phyloP scores from a whole-genome alignment of 495 filamentous ascomycete species.

The Filosporella fistucella region DNA sequence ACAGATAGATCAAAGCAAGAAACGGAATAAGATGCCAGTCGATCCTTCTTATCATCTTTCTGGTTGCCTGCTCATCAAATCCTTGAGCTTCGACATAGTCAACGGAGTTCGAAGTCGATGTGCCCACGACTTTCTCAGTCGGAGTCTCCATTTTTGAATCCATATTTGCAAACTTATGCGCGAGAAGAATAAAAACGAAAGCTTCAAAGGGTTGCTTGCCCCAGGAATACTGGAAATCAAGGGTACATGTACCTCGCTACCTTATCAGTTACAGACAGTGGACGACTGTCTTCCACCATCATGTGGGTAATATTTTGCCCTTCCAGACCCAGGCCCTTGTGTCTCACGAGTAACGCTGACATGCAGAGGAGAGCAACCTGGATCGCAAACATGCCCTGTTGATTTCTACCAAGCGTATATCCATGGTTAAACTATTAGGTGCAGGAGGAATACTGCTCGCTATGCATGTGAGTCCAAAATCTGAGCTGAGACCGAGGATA shows the following conservation, averaged over 20 bases:
- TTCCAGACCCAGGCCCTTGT: background rate
- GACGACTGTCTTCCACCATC: background rate
- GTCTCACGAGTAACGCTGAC: slow-evolving; percentile 1
- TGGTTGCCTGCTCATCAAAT: slow-evolving; percentile 21
- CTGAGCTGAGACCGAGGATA: too few relatives aligned
- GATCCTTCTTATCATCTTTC: slow-evolving; percentile 40
- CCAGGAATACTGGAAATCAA: background rate
- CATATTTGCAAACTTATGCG: background rate
- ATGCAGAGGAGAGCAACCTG: background rate
- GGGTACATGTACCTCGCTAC: background rate
- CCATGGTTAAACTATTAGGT: too few relatives aligned
- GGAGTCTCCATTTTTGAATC: background rate
- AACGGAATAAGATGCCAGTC: slow-evolving; percentile 47
- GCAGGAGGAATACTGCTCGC: too few relatives aligned
- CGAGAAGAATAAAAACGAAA: background rate
- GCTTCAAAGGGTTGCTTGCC: background rate
- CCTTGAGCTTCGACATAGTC: slow-evolving; percentile 1
- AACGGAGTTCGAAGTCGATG: background rate
- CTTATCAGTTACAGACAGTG: background rate
- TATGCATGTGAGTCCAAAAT: too few relatives aligned
- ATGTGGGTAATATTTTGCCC: background rate
- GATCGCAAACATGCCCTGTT: too few relatives aligned
- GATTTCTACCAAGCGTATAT: too few relatives aligned
- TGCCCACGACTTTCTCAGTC: background rate
- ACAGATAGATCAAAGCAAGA: slow-evolving; percentile 44